Evolutionary conservation across 2,329 filamentous ascomycete species (phyloP), one percentile per base, ranked within the genome.

Genomic region (Penicillium brasilianum): DNA sequence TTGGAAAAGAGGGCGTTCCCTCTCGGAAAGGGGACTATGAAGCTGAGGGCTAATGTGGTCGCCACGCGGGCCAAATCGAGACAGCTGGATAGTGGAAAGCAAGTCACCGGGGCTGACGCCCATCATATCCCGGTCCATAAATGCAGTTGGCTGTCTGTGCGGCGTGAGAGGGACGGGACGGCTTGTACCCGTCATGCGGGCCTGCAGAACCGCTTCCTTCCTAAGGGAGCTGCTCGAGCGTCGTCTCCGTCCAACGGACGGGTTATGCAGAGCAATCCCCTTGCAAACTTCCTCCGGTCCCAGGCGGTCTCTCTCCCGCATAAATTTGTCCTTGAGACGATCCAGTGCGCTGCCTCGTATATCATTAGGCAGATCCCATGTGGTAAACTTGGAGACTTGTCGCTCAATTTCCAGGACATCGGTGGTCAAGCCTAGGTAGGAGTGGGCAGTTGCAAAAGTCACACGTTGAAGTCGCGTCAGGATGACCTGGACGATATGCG

Each of bases 401-500:
- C 91, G 92, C 74, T 99, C 95, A 0, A 93, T 97, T 52, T 93
- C 90, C 13, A 99, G 78, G 0, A 99, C 94, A 71, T 99, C 95
- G 41, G 89, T 91, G 0, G 92, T 96, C 44, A 99, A 78, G 1
- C 96, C 95, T 16, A 99, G 86, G 71, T 99, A 99, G 57, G 91
- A 91, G 81, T 97, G 95, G 0, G 93, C 95, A 11, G 96, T 98
- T 0, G 93, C 91, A 56, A 99, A 87, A 0, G 95, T 99, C 2
- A 99, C 96, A 68, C 96, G 85, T 74, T 99, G 94, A 55, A 99
- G 89, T 52, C 96, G 87, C 2, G 96, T 97, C 34, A 99, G 80
- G 63, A 99, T 99, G 49, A 99, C 94, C 73, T 99, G 95, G 6
- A 99, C 93, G 65, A 99, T 98, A 72, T 99, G 96, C 1, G 95